Percentiles rank a stretch among this genome's conserved stretches.
phyloP scores from a whole-genome alignment of 192 early-diverging fungal species.

The Backusella circina region DNA sequence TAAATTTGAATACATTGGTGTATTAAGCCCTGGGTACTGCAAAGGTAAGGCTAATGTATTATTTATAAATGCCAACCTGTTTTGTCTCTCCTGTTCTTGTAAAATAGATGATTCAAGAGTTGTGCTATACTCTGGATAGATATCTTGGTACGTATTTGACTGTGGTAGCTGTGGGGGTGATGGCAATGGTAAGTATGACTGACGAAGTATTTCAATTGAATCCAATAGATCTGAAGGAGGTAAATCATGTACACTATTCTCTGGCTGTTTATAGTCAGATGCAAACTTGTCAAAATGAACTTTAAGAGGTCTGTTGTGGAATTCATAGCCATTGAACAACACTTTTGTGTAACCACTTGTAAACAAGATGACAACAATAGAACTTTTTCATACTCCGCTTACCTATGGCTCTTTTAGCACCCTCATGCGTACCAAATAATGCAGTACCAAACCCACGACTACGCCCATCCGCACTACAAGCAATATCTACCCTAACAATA shows the following conservation, averaged over 20 bases:
- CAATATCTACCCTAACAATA: slow-evolving; percentile 68
- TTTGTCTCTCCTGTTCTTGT: background rate
- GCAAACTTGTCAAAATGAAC: slow-evolving; percentile 54
- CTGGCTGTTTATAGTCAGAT: background rate
- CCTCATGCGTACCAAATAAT: slow-evolving; percentile 62
- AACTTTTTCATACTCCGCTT: slow-evolving; percentile 12
- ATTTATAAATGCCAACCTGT: background rate
- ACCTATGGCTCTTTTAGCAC: slow-evolving; percentile 69
- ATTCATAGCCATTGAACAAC: slow-evolving; percentile 48
- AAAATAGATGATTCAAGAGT: background rate
- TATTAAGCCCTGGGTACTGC: background rate
- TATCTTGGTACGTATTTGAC: background rate
- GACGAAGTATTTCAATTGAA: background rate
- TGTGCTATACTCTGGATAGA: background rate
- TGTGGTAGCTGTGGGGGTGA: background rate
- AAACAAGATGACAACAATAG: background rate
- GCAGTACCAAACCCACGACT: slow-evolving; percentile 75
- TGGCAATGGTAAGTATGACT: background rate
- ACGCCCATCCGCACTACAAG: slow-evolving; percentile 55
- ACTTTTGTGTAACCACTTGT: slow-evolving; percentile 19
- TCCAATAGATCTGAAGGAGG: background rate
- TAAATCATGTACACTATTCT: background rate
- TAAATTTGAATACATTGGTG: background rate
- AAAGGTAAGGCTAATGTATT: background rate
- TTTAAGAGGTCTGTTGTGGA: slow-evolving; percentile 43